Conservation (phyloP, 345 rosid genomes). For the Populus deltoides region DNA sequence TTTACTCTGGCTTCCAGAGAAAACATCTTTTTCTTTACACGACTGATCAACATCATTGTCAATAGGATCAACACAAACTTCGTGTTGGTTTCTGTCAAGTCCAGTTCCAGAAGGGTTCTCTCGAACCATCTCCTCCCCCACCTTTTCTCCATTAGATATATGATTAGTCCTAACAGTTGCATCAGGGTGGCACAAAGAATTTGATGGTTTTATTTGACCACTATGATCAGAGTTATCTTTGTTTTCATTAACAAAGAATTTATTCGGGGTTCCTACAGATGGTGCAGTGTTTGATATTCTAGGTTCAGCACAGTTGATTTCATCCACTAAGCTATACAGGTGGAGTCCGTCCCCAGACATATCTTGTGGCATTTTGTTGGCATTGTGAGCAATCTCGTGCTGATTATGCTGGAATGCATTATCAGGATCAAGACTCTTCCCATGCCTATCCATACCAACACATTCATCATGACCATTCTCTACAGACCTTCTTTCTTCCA, state of each 20-base stretch:
- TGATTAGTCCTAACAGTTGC: neutral
- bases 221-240: neutral
- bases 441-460: slow-evolving; percentile 15
- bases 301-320: slow-evolving; percentile 13
- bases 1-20: slow-evolving; percentile 6
- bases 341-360: neutral
- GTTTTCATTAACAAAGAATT: slow-evolving; percentile 8
- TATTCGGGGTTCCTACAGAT: neutral
- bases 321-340: slow-evolving; percentile 10
- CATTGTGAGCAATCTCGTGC: slow-evolving; percentile 10
- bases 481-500: slow-evolving; percentile 12
- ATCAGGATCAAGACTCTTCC: slow-evolving; percentile 13
- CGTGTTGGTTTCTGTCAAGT: slow-evolving; percentile 22
- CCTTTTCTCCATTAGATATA: slow-evolving; percentile 18
- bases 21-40: slow-evolving; percentile 2
- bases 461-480: slow-evolving; percentile 17
- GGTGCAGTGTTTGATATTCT: slow-evolving; percentile 13
- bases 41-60: slow-evolving; percentile 11
- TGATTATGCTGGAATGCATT: slow-evolving; percentile 15
- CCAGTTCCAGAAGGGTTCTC: slow-evolving; percentile 6
- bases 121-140: slow-evolving; percentile 10
- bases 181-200: slow-evolving; percentile 1
- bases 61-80: neutral
- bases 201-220: neutral
- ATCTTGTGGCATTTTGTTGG: slow-evolving; percentile 5